Percentiles rank a stretch among this genome's conserved stretches.
Evolutionary conservation across 2,329 filamentous ascomycete genomes (phyloP).

Genomic region (Trichoderma asperellum): DNA sequence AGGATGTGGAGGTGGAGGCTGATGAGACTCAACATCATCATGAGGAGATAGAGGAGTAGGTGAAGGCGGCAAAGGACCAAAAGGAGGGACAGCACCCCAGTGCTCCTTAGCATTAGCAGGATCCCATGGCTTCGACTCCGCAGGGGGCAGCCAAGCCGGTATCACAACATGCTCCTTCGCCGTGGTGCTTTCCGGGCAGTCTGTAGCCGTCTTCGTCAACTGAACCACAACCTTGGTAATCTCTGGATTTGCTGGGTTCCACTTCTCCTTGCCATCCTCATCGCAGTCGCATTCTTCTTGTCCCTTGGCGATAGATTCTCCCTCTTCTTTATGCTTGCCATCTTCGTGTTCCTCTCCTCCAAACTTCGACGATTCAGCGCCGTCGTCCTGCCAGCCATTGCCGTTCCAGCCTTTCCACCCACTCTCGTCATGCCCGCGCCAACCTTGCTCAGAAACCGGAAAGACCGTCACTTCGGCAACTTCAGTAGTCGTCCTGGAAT

Average conservation of each 20-base stretch:
- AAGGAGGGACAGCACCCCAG: background rate
- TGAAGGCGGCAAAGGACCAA: background rate
- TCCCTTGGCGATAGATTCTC: background rate
- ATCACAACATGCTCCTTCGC: background rate
- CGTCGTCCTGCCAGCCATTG: background rate
- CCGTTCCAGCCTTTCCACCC: background rate
- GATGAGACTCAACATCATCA: background rate
- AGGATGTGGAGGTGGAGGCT: background rate
- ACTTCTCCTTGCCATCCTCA: background rate
- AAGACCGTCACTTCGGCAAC: slow-evolving; percentile 11
- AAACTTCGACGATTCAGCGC: background rate
- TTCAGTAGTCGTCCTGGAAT: background rate
- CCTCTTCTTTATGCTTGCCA: background rate
- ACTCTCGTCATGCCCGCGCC: background rate
- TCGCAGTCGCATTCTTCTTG: background rate
- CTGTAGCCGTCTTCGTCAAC: slow-evolving; percentile 1
- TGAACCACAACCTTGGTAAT: slow-evolving; percentile 1
- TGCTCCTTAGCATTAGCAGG: background rate
- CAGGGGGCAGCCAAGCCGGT: background rate
- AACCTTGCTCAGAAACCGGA: slow-evolving; percentile 15
- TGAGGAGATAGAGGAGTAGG: background rate
- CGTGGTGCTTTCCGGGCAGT: slow-evolving; percentile 1
- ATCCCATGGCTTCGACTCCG: slow-evolving; percentile 4
- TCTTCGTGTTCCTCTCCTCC: background rate
- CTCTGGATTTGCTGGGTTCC: background rate